Conservation (phyloP, 1,139 yeast genomes). For the Candida sp. region DNA sequence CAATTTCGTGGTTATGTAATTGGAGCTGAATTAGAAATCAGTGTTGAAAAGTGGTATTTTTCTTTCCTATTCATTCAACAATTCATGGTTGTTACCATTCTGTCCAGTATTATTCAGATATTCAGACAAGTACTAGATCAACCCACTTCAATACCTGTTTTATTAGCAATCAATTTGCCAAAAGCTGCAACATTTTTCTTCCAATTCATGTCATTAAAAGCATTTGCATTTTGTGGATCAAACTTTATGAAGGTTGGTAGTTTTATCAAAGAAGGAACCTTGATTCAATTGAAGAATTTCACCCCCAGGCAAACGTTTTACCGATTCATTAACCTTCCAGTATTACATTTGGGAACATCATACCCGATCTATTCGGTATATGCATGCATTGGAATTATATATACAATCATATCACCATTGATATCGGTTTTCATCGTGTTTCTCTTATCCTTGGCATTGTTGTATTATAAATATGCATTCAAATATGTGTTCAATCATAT, state of each 20-base stretch:
- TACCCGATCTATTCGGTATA: conserved; percentile 76
- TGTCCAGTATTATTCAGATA: conserved; percentile 73
- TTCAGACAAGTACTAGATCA: conserved; percentile 61
- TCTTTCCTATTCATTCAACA: conserved; percentile 75
- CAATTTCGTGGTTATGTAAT: conserved; percentile 50
- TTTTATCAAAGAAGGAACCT: conserved; percentile 35
- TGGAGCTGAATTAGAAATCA: conserved; percentile 54
- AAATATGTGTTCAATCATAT: conserved; percentile 48
- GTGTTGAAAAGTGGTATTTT: conserved; percentile 67
- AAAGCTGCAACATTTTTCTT: conserved; percentile 81
- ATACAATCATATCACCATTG: conserved; percentile 75
- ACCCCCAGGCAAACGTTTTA: conserved; percentile 61
- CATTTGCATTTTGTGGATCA: conserved; percentile 69
- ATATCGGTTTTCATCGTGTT: conserved; percentile 62
- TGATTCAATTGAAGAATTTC: conserved; percentile 34
- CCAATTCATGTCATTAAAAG: conserved; percentile 69
- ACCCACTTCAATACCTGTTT: conserved; percentile 69
- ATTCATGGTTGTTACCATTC: conserved; percentile 79
- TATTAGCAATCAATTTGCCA: conserved; percentile 74
- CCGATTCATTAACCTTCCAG: conserved; percentile 40
- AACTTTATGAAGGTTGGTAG: conserved; percentile 56
- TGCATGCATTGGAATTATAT: conserved; percentile 74
- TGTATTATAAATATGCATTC: conserved; percentile 70
- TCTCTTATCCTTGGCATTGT: conserved; percentile 52
- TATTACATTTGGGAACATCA: conserved; percentile 70